These are phyloP conservation scores for Aegilops tauschii DNA, from an alignment of 176 grass and related monocot genomes.

Conservation along the genomic window DNA sequence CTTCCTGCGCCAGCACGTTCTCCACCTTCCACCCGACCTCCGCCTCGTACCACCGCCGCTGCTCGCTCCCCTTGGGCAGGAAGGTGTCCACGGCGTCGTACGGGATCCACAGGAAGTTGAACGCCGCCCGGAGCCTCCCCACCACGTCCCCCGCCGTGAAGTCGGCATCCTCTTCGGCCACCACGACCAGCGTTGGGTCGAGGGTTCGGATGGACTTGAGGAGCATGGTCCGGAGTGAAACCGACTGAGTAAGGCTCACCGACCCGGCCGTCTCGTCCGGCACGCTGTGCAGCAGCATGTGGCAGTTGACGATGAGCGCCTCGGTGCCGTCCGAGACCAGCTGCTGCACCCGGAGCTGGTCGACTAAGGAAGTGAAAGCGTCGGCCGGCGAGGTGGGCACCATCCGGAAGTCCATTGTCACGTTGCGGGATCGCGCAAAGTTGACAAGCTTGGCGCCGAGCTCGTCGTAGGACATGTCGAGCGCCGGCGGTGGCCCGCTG, in stretches of 20 bases:
- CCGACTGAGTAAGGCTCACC: constrained; percentile 27
- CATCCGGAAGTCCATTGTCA: constrained; percentile 76
- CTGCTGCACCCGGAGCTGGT: constrained; percentile 75
- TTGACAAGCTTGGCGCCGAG: constrained; percentile 66
- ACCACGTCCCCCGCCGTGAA: constrained; percentile 81
- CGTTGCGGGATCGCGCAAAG: constrained; percentile 80
- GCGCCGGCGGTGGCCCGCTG: constrained; percentile 34
- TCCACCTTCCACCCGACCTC: constrained; percentile 92
- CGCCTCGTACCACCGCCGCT: constrained; percentile 87
- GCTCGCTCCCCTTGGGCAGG: constrained; percentile 82
- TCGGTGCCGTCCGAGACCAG: constrained; percentile 69
- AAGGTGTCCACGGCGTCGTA: constrained; percentile 97
- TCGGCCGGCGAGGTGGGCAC: constrained; percentile 59
- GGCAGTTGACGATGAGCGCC: constrained; percentile 89
- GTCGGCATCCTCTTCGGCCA: constrained; percentile 93
- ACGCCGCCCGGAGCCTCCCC: constrained; percentile 68
- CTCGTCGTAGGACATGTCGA: constrained; percentile 90
- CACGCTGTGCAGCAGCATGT: constrained; percentile 87
- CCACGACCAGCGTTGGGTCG: constrained; percentile 62
- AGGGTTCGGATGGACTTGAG: constrained; percentile 78
- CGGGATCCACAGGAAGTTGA: constrained; percentile 98
- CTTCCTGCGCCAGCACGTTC: constrained; percentile 89
- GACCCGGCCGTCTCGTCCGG: constrained; percentile 84
- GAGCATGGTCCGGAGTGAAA: constrained; percentile 76
- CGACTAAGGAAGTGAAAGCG: constrained; percentile 58